phyloP scores from a whole-genome alignment of 352 stramenopile species.

The Chrysophaeum taylorii region DNA sequence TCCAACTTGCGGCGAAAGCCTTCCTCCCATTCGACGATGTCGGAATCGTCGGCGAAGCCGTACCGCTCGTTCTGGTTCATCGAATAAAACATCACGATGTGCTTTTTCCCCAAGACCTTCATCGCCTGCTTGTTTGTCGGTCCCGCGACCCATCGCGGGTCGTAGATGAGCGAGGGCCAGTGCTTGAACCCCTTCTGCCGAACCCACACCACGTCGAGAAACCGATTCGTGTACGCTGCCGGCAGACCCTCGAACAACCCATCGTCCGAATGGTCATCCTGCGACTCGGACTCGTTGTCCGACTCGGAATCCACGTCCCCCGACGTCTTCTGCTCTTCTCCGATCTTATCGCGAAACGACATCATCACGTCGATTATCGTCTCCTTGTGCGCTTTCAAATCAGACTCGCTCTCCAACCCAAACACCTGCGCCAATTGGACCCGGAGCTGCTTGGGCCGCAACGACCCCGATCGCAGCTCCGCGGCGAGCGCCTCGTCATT shows the following conservation, averaged over 20 bases:
- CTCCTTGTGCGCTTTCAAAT: too few relatives aligned
- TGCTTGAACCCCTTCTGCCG: not conserved
- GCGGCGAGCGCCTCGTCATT: too few relatives aligned
- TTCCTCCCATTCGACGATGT: not conserved
- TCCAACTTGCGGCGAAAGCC: not conserved
- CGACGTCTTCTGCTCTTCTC: too few relatives aligned
- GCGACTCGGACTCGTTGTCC: not conserved
- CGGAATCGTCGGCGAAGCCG: not conserved
- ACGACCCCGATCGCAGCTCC: too few relatives aligned
- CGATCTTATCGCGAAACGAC: too few relatives aligned
- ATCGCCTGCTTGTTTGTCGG: not conserved
- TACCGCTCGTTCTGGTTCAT: not conserved
- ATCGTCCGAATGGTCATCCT: not conserved
- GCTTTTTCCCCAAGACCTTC: not conserved
- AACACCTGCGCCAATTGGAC: too few relatives aligned
- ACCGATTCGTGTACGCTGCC: not conserved
- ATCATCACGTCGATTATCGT: too few relatives aligned
- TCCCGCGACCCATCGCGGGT: not conserved
- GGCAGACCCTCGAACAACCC: not conserved
- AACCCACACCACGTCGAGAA: not conserved
- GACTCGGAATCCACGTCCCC: too few relatives aligned
- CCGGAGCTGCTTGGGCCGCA: too few relatives aligned
- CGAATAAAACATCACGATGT: not conserved
- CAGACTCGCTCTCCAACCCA: too few relatives aligned
- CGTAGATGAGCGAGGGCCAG: conserved; percentile 11